Evolutionary conservation across 176 grass and related monocot genomes (phyloP).

Genomic region (Aegilops umbellulata): DNA sequence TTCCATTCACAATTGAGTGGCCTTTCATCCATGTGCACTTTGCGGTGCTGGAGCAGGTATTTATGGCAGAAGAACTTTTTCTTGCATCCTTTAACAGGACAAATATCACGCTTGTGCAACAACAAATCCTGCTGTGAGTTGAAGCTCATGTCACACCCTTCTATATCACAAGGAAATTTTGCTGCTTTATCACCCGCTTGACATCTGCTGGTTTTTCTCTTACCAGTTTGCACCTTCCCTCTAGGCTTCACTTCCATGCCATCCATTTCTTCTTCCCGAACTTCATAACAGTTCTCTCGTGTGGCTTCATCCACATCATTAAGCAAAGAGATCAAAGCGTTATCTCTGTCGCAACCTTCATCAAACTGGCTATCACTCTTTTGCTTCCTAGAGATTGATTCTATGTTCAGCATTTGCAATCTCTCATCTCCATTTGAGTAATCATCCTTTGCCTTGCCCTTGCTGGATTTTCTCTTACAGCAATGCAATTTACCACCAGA

Average conservation of each 20-base stretch:
- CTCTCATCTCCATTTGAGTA: slow-evolving; percentile 22
- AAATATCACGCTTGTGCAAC: slow-evolving; percentile 91
- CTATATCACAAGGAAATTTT: slow-evolving; percentile 75
- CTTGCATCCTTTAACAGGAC: slow-evolving; percentile 84
- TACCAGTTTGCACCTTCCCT: slow-evolving; percentile 32
- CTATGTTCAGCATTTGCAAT: slow-evolving; percentile 37
- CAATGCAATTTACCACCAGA: slow-evolving; percentile 33
- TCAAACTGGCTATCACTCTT: slow-evolving; percentile 27
- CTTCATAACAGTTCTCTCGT: slow-evolving; percentile 20
- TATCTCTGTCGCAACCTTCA: slow-evolving; percentile 8
- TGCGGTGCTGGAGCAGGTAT: slow-evolving; percentile 91
- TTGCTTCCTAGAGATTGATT: slow-evolving; percentile 39
- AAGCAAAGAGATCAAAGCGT: not conserved
- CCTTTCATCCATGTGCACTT: slow-evolving; percentile 94
- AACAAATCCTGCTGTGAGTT: slow-evolving; percentile 67
- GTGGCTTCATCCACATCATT: slow-evolving; percentile 33
- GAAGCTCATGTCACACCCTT: slow-evolving; percentile 94
- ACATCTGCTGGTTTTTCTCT: slow-evolving; percentile 51
- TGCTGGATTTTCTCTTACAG: slow-evolving; percentile 49
- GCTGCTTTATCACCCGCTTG: slow-evolving; percentile 36
- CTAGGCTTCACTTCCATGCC: slow-evolving; percentile 50
- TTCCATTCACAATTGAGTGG: slow-evolving; percentile 75
- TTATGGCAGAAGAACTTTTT: slow-evolving; percentile 99
- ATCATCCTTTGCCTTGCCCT: slow-evolving; percentile 25
- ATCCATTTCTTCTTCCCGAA: slow-evolving; percentile 32